Base-by-base conservation (phyloP, 768 basidiomycete genomes). In the Agrocybe chaxingu region DNA sequence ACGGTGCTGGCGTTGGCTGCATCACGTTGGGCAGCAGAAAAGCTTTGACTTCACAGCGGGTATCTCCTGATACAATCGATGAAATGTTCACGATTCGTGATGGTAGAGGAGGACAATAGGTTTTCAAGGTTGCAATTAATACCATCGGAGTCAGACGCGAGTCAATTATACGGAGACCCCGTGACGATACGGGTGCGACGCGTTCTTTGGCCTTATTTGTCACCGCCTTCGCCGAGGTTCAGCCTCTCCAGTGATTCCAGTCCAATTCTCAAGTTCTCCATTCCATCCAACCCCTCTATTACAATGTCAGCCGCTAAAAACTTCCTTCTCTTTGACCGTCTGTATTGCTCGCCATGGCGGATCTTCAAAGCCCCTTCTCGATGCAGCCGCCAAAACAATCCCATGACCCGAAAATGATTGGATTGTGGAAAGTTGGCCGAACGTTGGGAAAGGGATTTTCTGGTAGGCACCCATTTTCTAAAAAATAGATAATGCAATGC, bases 371-470 rank as follows among this genome's bases (percentile, higher is more conserved):
- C 42, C 53, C 59, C 3, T 58, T 64, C 47, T 53, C 49, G 24
- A 49, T 60, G 13, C 60, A 56, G 47, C 30, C 54, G n/a, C 47
- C 47, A 48, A 62, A 62, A 46, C 39, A 39, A 38, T 43, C 52
- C 33, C 62, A 59, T 24, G 82, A 83, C 48, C 84, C 82, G 19
- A 83, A 80, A 68, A 79, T 77, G 70, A 86, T 92, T 56, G 90
- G 90, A 7, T 69, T 81, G 49, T 92, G 90, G 90, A 88, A 89
- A 64, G 77, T 92, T 38, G 90, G 90, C 41, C 77, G 87, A 59
- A 88, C 86, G n/a, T 83, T 92, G 59, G 90, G 90, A 9, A 83
- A 82, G 57, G 90, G 90, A 39, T 81, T 79, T 62, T 89, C 87
- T 63, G 90, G 90, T 89, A 53, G 24, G 76, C 5, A 47, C 40